Conservation (phyloP, 495 filamentous ascomycete genomes). For the Aspergillus wentii region DNA sequence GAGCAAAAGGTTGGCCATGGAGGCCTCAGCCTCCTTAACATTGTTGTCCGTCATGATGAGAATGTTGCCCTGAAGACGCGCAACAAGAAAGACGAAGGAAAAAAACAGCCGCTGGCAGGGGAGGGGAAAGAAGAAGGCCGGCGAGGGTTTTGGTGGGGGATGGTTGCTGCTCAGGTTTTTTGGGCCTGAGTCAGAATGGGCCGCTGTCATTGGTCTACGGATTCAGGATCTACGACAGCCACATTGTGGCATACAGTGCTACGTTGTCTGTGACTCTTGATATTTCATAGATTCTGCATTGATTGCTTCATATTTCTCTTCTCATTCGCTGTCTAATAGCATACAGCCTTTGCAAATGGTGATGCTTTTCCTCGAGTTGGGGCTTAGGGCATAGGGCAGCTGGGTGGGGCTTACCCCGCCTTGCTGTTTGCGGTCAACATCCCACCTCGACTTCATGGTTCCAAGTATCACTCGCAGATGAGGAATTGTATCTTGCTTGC, state of each 20-base stretch:
- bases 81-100: constrained; percentile 1
- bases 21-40: constrained; percentile 54
- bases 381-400: constrained; percentile 42
- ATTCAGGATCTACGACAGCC: not conserved
- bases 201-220: constrained; percentile 24
- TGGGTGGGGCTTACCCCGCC: constrained; percentile 28
- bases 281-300: not conserved
- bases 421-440: constrained; percentile 8
- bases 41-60: constrained; percentile 42
- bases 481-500: no score
- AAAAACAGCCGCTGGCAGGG: not conserved
- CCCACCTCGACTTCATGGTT: no score
- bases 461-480: no score
- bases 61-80: not conserved
- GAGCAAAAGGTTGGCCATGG: constrained; percentile 68
- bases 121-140: constrained; percentile 10
- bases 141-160: constrained; percentile 12
- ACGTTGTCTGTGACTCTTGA: not conserved
- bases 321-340: not conserved
- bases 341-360: not conserved
- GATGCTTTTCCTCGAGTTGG: not conserved
- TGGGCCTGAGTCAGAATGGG: constrained; percentile 30
- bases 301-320: not conserved
- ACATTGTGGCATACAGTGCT: not conserved
- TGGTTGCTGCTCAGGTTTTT: constrained; percentile 32